Base-by-base conservation (phyloP, 371 early-diverging fungal species). In the Caulochytrium protostelioides region DNA sequence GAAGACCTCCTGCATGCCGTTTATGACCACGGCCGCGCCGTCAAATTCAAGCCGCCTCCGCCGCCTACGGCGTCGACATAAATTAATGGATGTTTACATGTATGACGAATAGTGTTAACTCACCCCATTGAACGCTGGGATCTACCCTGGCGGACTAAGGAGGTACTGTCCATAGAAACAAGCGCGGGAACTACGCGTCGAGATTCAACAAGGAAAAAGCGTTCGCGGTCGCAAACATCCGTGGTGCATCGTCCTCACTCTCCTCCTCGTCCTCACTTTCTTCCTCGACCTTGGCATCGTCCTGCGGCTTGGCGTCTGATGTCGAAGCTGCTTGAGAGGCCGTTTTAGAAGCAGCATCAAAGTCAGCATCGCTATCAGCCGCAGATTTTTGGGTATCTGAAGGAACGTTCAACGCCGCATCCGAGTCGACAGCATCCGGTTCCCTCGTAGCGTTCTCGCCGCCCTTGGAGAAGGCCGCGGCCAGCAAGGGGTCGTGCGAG, bases 1-100 rank as follows among this genome's bases (percentile, higher is more conserved):
- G 72, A 78, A 4, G 49, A 62, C 30, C 65, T 74, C 1, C 45
- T 90, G 13, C 83, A 82, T 37, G 74, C 72, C 6, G 55, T 90
- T 2, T 90, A 90, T 46, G 71, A 70, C 29, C 76, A 75, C 28
- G 90, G 90, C 2, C 56, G 68, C 21, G 54, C 60, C 14, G 36
- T 41, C 35, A 49, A 48, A 9, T 69, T 61, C 49, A 55, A 53
- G 28, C 50, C 55, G 15, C 63, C 65, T n/a, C n/a, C 34, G 7
- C 12, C 32, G 32, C 12, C 16, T n/a, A n/a, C 32, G 32, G 9
- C 32, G 15, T 8, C 8, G 8, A n/a, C n/a, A n/a, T n/a, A n/a
- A n/a, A n/a, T n/a, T n/a, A n/a, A n/a, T n/a, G n/a, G n/a, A n/a
- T n/a, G n/a, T n/a, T n/a, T n/a, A n/a, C n/a, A n/a, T n/a, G n/a